Base-by-base conservation (phyloP, 345 rosid species). In the Arabidopsis suecica region DNA sequence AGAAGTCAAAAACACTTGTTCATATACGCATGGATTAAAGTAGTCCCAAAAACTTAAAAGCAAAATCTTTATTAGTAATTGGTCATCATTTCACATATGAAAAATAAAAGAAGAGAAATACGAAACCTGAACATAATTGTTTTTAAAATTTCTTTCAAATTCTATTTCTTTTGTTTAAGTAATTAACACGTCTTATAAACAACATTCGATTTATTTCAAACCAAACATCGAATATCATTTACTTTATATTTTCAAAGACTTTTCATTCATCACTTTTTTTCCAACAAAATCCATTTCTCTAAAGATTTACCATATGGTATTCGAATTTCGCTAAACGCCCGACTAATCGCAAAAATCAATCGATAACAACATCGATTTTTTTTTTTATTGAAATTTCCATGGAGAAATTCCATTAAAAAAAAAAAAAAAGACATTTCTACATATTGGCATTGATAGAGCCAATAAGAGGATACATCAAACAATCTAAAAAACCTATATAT, bases 401-500 rank as follows among this genome's bases (percentile, higher is more conserved):
- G 23, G 25, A 23, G 25, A 23, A 23, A 23, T 1, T 23, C 25
- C 25, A 23, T 23, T 23, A 23, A 23, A 23, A 23, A 23, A 23
- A 23, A 23, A 23, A 38, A 8, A 9, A 34, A 13, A 38, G 18
- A 18, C 59, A 38, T 6, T 0, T 66, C 11, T 74, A 66, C 67
- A 56, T 4, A 53, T 20, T 34, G 38, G 64, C 60, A 61, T n/a
- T 10, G 76, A 72, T 50, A 72, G 32, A 28, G 32, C 32, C 32
- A 4, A 28, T 28, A 28, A 28, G 30, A 9, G 48, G 42, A 25
- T 40, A 48, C 55, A 75, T 75, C 5, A 20, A 61, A 42, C 41
- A 61, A 68, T 60, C 68, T 75, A 68, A 49, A 76, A 61, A 76
- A 71, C 11, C 45, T 64, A 56, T 37, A 1, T 10, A 47, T 56